These are phyloP conservation scores for Leccinum subspadiceum DNA, from an alignment of 1,284 basidiomycete species.

Conservation along the genomic window DNA sequence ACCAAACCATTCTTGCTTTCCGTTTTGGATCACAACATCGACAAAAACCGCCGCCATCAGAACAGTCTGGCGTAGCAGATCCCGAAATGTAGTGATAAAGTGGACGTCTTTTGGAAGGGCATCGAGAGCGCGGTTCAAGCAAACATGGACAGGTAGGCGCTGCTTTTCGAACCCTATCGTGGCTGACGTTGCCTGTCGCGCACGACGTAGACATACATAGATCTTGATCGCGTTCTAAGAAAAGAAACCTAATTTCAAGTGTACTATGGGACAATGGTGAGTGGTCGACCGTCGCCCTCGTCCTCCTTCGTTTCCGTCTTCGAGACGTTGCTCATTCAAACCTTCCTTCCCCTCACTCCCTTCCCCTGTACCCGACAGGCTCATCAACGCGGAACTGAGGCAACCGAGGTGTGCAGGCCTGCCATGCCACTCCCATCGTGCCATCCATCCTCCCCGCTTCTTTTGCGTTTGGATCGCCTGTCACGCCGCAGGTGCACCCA, in stretches of 20 bases:
- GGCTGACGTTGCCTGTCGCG: neutral
- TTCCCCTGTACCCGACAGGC: slow-evolving; percentile 43
- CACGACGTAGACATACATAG: slow-evolving; percentile 24
- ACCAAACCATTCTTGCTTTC: neutral
- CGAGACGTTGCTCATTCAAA: neutral
- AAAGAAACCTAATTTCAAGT: slow-evolving; percentile 67
- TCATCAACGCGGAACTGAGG: slow-evolving; percentile 71
- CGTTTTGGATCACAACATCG: neutral
- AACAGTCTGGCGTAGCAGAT: slow-evolving; percentile 72
- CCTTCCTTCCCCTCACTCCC: slow-evolving; percentile 26
- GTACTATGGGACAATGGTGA: slow-evolving; percentile 80
- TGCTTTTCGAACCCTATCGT: neutral
- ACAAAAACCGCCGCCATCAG: neutral
- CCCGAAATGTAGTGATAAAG: slow-evolving; percentile 66
- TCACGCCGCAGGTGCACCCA: slow-evolving; percentile 21
- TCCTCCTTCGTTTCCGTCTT: slow-evolving; percentile 3
- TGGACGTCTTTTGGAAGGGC: slow-evolving; percentile 72
- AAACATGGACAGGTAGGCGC: slow-evolving; percentile 67
- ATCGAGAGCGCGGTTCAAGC: slow-evolving; percentile 57
- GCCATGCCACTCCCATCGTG: too few species aligned
- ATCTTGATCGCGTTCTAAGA: slow-evolving; percentile 73
- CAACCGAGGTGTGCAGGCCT: slow-evolving; percentile 56
- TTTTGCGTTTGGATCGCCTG: neutral
- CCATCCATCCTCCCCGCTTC: neutral
- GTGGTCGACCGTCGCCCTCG: neutral